These are phyloP conservation scores for Verticillium klebahnii DNA, from an alignment of 2,329 filamentous ascomycete species.

Conservation along the genomic window DNA sequence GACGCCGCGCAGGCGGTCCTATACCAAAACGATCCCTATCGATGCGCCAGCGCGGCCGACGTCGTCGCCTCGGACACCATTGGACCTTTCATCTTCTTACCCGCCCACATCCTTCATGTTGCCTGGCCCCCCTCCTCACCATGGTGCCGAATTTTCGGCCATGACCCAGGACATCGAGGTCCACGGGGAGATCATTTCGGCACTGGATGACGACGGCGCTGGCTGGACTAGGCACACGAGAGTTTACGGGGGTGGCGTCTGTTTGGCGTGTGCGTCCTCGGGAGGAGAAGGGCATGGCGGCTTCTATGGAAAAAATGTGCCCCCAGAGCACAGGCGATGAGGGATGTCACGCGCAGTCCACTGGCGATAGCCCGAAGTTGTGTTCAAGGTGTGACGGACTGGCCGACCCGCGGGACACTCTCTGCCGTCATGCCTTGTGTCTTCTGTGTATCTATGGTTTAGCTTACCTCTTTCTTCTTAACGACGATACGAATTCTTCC, in stretches of 20 bases:
- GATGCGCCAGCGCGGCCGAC: constrained; percentile 8
- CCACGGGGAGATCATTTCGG: constrained; percentile 46
- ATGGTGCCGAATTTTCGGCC: constrained; percentile 21
- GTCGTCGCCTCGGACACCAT: neutral
- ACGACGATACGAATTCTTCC: no score
- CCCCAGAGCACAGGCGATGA: constrained; percentile 45
- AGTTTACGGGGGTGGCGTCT: constrained; percentile 55
- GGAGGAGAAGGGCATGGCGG: constrained; percentile 38
- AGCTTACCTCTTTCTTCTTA: neutral
- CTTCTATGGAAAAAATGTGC: constrained; percentile 51
- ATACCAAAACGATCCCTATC: constrained; percentile 35
- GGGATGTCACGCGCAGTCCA: neutral
- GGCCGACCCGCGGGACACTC: neutral
- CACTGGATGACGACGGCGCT: constrained; percentile 40
- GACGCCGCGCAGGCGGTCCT: constrained; percentile 35
- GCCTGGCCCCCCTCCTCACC: constrained; percentile 39
- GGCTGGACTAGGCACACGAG: constrained; percentile 55
- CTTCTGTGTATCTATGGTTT: neutral
- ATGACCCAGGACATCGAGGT: constrained; percentile 33
- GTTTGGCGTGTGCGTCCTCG: constrained; percentile 49
- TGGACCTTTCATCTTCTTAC: constrained; percentile 37
- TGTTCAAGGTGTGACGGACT: neutral
- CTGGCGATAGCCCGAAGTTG: neutral
- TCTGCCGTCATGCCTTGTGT: neutral
- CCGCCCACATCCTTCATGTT: constrained; percentile 42